These are phyloP conservation scores for Cordyceps sp. DNA, from an alignment of 2,329 filamentous ascomycete species.

Conservation along the genomic window DNA sequence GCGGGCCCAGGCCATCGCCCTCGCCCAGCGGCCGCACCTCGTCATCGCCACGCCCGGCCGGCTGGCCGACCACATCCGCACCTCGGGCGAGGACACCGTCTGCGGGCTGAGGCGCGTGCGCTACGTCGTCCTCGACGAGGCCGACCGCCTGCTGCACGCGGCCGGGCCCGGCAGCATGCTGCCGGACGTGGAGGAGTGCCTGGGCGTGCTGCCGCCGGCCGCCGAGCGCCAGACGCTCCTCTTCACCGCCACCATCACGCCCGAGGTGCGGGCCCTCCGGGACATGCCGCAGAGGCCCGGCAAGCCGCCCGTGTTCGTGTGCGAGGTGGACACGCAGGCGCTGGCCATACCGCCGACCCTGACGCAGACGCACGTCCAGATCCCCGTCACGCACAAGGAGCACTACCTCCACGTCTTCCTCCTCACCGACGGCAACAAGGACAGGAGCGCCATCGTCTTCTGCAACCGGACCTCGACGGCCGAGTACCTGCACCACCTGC, in stretches of 20 bases:
- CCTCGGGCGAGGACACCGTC: constrained; percentile 81
- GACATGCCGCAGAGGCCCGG: constrained; percentile 52
- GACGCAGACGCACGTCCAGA: constrained; percentile 69
- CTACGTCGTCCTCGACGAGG: constrained; percentile 89
- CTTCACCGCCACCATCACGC: constrained; percentile 90
- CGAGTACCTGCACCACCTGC: constrained; percentile 72
- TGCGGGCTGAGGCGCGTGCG: constrained; percentile 62
- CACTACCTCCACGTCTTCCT: constrained; percentile 88
- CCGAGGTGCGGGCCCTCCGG: constrained; percentile 78
- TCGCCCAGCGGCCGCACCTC: constrained; percentile 70
- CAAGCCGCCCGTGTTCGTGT: constrained; percentile 69
- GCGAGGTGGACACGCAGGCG: constrained; percentile 63
- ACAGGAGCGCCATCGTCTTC: constrained; percentile 79
- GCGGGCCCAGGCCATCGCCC: constrained; percentile 71
- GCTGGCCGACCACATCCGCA: constrained; percentile 82
- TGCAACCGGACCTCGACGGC: constrained; percentile 85
- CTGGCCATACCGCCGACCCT: constrained; percentile 69
- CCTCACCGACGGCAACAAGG: constrained; percentile 55
- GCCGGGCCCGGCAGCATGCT: constrained; percentile 72
- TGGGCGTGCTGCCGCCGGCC: constrained; percentile 64
- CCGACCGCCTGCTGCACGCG: constrained; percentile 68
- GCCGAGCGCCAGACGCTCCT: constrained; percentile 76
- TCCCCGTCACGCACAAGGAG: constrained; percentile 84
- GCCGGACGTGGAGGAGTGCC: constrained; percentile 80
- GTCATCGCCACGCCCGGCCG: constrained; percentile 90